Percentiles rank a stretch among this genome's conserved stretches.
Evolutionary conservation across 2,329 filamentous ascomycete species (phyloP).

Genomic region (Emmonsia crescens): DNA sequence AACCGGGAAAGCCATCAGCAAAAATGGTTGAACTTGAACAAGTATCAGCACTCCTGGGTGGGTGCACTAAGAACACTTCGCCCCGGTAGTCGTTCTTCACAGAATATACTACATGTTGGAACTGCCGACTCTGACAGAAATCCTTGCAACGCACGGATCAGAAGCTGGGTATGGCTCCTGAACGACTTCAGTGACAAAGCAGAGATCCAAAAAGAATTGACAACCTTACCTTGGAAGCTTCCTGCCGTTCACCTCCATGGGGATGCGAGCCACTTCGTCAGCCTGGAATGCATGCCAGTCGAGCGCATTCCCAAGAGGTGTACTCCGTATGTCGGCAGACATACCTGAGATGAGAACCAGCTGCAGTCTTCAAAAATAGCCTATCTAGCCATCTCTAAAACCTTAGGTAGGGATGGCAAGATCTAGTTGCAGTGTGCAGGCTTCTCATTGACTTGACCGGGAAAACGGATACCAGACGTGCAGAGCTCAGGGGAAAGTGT

Average conservation of each 20-base stretch:
- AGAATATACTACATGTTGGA: not conserved
- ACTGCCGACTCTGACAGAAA: not conserved
- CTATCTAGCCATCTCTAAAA: no score
- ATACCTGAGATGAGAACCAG: not conserved
- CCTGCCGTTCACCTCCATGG: no score
- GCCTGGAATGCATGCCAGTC: not conserved
- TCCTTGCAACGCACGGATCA: not conserved
- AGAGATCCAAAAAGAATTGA: not conserved
- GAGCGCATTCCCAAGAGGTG: not conserved
- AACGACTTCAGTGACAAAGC: no score
- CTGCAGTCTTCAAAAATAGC: no score
- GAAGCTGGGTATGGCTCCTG: not conserved
- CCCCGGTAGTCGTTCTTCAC: not conserved
- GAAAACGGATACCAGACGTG: not conserved
- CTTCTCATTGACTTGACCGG: not conserved
- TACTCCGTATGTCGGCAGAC: not conserved
- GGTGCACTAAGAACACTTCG: no score
- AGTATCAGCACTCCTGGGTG: no score
- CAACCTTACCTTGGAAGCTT: no score
- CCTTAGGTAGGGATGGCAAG: not conserved
- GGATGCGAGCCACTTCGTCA: not conserved
- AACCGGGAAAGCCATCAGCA: no score
- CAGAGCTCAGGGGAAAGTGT: not conserved
- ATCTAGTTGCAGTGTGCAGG: not conserved
- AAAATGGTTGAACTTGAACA: no score